These are phyloP conservation scores for Mycena belliarum DNA, from an alignment of 768 basidiomycete genomes.

Conservation along the genomic window DNA sequence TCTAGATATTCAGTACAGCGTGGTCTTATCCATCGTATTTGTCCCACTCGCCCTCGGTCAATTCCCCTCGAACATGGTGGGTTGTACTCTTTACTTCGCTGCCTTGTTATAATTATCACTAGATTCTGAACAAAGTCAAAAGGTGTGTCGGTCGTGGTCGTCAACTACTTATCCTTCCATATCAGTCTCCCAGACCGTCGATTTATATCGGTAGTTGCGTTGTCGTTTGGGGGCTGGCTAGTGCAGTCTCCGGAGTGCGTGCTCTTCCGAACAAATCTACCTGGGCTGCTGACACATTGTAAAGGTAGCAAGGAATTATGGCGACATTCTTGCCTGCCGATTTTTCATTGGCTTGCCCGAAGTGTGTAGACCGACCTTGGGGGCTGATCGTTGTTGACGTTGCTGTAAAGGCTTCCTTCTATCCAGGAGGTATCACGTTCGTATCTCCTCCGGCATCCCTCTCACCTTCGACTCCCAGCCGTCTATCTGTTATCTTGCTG, in stretches of 20 bases:
- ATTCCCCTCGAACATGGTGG: slow-evolving; percentile 47
- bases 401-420: slow-evolving; percentile 70
- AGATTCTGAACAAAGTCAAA: slow-evolving; percentile 18
- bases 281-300: neutral
- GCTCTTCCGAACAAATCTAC: neutral
- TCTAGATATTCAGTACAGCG: slow-evolving; percentile 8
- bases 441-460: neutral
- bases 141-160: neutral
- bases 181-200: slow-evolving; percentile 34
- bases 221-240: slow-evolving; percentile 46
- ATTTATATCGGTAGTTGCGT: slow-evolving; percentile 47
- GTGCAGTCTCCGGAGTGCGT: slow-evolving; percentile 41
- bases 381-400: too few relatives aligned
- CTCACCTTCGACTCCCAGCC: slow-evolving; percentile 14
- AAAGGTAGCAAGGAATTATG: slow-evolving; percentile 35
- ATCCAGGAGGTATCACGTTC: slow-evolving; percentile 43
- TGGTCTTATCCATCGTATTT: slow-evolving; percentile 24
- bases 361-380: slow-evolving; percentile 25
- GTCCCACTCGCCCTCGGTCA: slow-evolving; percentile 44
- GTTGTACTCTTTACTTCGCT: neutral
- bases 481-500: slow-evolving; percentile 50
- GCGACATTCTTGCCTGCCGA: slow-evolving; percentile 56
- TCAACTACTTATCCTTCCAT: neutral
- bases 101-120: neutral
- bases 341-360: slow-evolving; percentile 67